Conservation (phyloP, 345 rosid genomes). For the Litchi chinensis region DNA sequence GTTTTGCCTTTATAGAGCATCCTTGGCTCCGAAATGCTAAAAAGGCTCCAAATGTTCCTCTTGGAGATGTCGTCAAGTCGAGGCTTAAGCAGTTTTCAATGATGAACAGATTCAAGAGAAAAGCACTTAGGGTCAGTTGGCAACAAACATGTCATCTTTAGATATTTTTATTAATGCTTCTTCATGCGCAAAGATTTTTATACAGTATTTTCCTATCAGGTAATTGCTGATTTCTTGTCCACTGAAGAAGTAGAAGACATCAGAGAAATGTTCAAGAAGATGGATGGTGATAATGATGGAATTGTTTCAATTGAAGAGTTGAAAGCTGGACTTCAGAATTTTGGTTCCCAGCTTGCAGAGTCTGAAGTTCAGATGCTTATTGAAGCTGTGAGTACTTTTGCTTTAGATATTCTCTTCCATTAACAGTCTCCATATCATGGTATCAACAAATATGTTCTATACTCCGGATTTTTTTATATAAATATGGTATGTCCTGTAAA, state of each 20-base stretch:
- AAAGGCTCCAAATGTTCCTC: conserved; percentile 95
- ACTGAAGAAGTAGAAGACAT: conserved; percentile 88
- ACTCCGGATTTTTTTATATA: not conserved
- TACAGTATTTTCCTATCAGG: conserved; percentile 45
- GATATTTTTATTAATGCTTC: not conserved
- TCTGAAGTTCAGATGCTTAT: conserved; percentile 94
- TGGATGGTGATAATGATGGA: conserved; percentile 92
- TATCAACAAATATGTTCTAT: conserved; percentile 3
- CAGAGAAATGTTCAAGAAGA: conserved; percentile 91
- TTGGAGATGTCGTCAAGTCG: conserved; percentile 97
- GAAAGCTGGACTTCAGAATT: conserved; percentile 80
- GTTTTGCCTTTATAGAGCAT: conserved; percentile 62
- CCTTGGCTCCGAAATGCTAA: conserved; percentile 98
- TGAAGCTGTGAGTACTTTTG: conserved; percentile 79
- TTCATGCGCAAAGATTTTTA: not conserved
- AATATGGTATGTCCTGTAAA: not conserved
- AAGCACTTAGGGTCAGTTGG: conserved; percentile 90
- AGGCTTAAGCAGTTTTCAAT: conserved; percentile 97
- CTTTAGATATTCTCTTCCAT: conserved; percentile 7
- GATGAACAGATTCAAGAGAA: conserved; percentile 99
- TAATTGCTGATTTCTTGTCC: conserved; percentile 96
- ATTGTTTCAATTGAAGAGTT: conserved; percentile 83
- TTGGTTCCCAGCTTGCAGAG: conserved; percentile 85
- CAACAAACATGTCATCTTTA: conserved; percentile 13
- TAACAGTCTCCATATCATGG: conserved; percentile 10